A percentile compares a stretch with the other conserved stretches of the same genome.
Evolutionary conservation across 306 rosid species (phyloP).

Genomic region (Spatholobus suberectus): DNA sequence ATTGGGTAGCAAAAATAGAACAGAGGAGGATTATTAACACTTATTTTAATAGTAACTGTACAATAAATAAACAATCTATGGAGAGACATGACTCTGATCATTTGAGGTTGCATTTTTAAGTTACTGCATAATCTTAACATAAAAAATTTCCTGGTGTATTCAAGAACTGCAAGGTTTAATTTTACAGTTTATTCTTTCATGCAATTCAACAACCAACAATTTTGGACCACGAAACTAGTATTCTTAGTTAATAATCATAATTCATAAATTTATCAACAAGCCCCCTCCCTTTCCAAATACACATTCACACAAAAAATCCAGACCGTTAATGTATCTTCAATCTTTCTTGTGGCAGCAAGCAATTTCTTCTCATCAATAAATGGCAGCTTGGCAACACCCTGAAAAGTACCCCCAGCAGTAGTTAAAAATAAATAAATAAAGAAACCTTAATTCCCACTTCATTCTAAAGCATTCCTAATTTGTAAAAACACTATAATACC

Average conservation of each 20-base stretch:
- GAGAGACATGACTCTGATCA: background rate
- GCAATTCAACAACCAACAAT: slow-evolving; percentile 30
- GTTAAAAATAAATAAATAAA: background rate
- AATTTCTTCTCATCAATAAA: slow-evolving; percentile 80
- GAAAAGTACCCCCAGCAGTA: slow-evolving; percentile 24
- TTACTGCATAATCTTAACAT: slow-evolving; percentile 13
- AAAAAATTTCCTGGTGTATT: background rate
- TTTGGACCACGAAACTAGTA: background rate
- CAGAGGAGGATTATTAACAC: slow-evolving; percentile 7
- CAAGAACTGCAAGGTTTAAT: slow-evolving; percentile 3
- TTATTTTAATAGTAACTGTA: slow-evolving; percentile 27
- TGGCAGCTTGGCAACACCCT: slow-evolving; percentile 90
- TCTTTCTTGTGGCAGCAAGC: slow-evolving; percentile 66
- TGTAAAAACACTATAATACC: slow-evolving; percentile 45
- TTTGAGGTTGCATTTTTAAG: slow-evolving; percentile 4
- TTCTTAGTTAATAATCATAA: slow-evolving; percentile 1
- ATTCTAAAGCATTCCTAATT: slow-evolving; percentile 19
- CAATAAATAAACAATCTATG: slow-evolving; percentile 11
- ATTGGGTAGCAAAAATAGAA: slow-evolving; percentile 29
- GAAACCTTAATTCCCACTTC: slow-evolving; percentile 7
- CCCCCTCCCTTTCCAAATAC: background rate
- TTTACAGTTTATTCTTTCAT: slow-evolving; percentile 15
- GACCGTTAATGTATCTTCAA: slow-evolving; percentile 80
- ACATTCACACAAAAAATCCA: background rate
- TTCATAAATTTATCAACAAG: background rate